Percentiles rank a stretch among this genome's conserved stretches.
phyloP scores from a whole-genome alignment of 2,329 filamentous ascomycete genomes.

The Raffaelea albimanens region DNA sequence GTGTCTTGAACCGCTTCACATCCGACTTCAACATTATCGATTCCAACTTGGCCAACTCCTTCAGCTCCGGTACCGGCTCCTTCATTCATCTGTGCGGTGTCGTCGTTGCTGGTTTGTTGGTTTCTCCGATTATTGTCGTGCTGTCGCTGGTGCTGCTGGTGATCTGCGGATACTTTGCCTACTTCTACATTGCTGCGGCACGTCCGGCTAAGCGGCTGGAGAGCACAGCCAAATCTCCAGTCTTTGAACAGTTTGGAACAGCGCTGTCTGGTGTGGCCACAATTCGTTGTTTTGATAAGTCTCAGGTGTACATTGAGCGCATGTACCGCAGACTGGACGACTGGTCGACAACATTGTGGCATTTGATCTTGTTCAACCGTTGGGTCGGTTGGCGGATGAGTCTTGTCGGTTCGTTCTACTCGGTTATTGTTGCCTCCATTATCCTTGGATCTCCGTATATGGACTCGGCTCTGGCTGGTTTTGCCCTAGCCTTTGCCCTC shows the following conservation, averaged over 20 bases:
- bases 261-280: constrained; percentile 64
- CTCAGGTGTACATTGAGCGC: constrained; percentile 53
- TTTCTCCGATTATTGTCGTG: constrained; percentile 57
- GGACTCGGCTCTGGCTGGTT: constrained; percentile 63
- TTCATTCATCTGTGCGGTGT: constrained; percentile 55
- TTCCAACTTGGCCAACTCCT: constrained; percentile 52
- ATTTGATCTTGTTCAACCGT: constrained; percentile 63
- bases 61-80: constrained; percentile 52
- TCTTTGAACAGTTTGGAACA: constrained; percentile 72
- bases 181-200: constrained; percentile 58
- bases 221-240: constrained; percentile 65
- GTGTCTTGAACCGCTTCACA: constrained; percentile 70
- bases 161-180: constrained; percentile 48
- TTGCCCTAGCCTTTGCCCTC: constrained; percentile 64
- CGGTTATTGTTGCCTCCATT: constrained; percentile 53
- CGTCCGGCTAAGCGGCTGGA: constrained; percentile 70
- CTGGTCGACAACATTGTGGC: constrained; percentile 56
- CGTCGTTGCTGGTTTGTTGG: constrained; percentile 56
- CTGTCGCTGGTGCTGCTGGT: constrained; percentile 49
- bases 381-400: constrained; percentile 71
- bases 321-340: constrained; percentile 64
- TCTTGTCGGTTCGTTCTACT: constrained; percentile 59
- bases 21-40: constrained; percentile 69
- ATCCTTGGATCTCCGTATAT: constrained; percentile 53
- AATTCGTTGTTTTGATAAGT: constrained; percentile 66